Base-by-base conservation (phyloP, 2,329 filamentous ascomycete species). In the Zelopaecilomyces penicillatus region DNA sequence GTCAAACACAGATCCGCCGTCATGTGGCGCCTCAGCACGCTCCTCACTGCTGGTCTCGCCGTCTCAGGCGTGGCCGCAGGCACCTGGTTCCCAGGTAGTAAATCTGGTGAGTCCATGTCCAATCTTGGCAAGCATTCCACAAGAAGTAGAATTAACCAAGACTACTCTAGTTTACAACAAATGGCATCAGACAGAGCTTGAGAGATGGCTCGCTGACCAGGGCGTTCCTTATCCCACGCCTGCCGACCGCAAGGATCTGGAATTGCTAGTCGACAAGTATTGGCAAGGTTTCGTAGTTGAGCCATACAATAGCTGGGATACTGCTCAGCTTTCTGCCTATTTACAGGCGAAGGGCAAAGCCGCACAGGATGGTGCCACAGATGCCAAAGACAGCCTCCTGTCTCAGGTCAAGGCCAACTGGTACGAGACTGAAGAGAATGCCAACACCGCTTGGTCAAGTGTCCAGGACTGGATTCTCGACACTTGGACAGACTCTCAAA, bases 161-260 rank as follows among this genome's bases (percentile, higher is more conserved):
- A 19, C 19, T 19, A 19, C 19, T 40, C 19, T 60, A 95, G 91
- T 84, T 11, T 97, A 97, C 75, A 96, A 97, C 71, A 96, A 93
- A 65, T 98, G 93, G 93, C 91, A 97, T 59, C 84, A 97, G 73
- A 95, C 87, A 26, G 93, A 98, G 75, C 80, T 98, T 30, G 91
- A 98, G 71, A 81, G 90, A 59, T 98, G 93, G 93, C 81, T 98
- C 41, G 86, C 86, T 30, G 93, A 98, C 63, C 78, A 97, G 69
- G 80, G 90, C 63, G 75, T 98, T 46, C 88, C 91, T 7, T 89
- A 96, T 64, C 89, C 93, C n/a, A 83, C 80, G 8, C 81, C 90
- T 8, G 82, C 91, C 40, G 89, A 96, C 67, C 88, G 93, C 60
- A 95, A 93, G 68, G 88, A 95, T 54, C 82, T 98, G n/a, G 86